Base-by-base conservation (phyloP, 495 filamentous ascomycete genomes). In the Daldinia bambusicola region DNA sequence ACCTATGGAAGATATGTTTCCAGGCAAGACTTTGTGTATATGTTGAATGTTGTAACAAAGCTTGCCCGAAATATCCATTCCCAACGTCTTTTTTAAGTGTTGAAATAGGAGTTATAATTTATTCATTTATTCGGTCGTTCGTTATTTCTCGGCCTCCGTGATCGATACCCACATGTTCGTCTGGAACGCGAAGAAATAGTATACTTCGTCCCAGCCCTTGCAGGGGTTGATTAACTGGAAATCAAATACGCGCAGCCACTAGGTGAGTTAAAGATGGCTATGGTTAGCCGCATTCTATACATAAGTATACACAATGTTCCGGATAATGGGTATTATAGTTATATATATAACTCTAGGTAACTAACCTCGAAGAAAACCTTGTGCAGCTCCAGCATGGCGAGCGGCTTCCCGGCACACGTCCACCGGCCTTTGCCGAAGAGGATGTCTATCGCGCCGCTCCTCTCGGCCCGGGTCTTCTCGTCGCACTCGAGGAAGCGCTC, bases 401-500 rank as follows among this genome's bases (percentile, higher is more conserved):
- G 20, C 3, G 18, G 18, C 43, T 48, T 48, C 9, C 43, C 43
- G 6, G 43, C 43, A 22, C 43, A 48, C 18, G 1, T 48, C 43
- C 43, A 48, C 2, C 43, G 43, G 4, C 43, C 43, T 3, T 22
- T 22, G 1, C 43, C 43, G 18, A 48, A 48, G 18, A 48, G 9
- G 1, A 48, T 48, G 43, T 48, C 43, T 22, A 48, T 48, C 1
- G 43, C 14, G 14, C 5, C 5, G 14, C 18, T 18, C 43, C 43
- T 10, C 20, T 48, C 43, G 18, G 18, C 43, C 18, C 22, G 20
- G 18, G 18, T 55, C n/a, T 55, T 32, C 6, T 55, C 52, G 6
- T 55, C 52, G 10, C 52, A 20, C 2, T 55, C 52, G 14, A 55
- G 30, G 6, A 55, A 55, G 30, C 52, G 52, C 32, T 55, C 52